These are phyloP conservation scores for Erodium maritimum DNA, from an alignment of 345 rosid genomes.

Conservation along the genomic window DNA sequence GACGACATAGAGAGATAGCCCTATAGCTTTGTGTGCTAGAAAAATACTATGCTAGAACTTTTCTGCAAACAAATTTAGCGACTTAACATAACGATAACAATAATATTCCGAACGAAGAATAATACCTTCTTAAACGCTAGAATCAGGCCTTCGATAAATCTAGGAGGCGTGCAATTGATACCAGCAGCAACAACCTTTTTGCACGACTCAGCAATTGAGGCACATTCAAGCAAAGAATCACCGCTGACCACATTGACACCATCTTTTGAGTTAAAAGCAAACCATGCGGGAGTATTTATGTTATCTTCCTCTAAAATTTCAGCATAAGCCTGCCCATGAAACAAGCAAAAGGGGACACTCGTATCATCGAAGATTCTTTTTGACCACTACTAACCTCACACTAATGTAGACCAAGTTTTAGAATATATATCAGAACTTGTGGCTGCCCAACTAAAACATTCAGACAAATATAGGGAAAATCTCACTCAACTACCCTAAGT, in stretches of 20 bases:
- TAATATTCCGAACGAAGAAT: not conserved
- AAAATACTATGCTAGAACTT: not conserved
- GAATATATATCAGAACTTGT: too few relatives aligned
- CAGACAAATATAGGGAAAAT: too few relatives aligned
- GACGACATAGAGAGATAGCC: too few relatives aligned
- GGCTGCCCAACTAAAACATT: too few relatives aligned
- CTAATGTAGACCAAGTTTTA: too few relatives aligned
- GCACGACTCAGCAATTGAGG: slow-evolving; percentile 59
- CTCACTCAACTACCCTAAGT: too few relatives aligned
- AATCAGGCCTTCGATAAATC: slow-evolving; percentile 49
- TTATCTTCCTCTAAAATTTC: slow-evolving; percentile 78
- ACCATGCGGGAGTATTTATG: slow-evolving; percentile 67
- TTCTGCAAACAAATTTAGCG: not conserved
- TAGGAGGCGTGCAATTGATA: slow-evolving; percentile 76
- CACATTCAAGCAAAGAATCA: slow-evolving; percentile 58
- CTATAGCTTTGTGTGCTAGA: too few relatives aligned
- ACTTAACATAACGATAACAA: not conserved
- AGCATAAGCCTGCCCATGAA: slow-evolving; percentile 44
- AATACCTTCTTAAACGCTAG: slow-evolving; percentile 43
- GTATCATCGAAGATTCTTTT: not conserved
- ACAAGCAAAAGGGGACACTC: not conserved
- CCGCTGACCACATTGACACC: slow-evolving; percentile 63
- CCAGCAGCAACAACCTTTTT: slow-evolving; percentile 62
- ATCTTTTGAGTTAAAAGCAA: slow-evolving; percentile 63
- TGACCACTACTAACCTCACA: too few relatives aligned